Evolutionary conservation across 1,284 basidiomycete species (phyloP).

Genomic region (Termitomyces sp.): DNA sequence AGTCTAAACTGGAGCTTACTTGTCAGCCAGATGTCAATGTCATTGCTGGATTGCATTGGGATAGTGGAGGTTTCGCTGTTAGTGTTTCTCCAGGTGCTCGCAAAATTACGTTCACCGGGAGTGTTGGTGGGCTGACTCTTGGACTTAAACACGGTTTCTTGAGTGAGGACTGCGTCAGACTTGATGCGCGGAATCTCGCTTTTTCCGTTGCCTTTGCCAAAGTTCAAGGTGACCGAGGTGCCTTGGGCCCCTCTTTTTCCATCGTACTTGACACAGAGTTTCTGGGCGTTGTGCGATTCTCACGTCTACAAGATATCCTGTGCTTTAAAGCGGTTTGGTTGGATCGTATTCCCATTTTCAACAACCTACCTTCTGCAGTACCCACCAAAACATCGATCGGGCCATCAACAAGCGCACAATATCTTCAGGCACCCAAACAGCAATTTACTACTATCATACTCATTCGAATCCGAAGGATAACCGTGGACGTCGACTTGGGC

Average conservation of each 20-base stretch:
- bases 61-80: conserved; percentile 84
- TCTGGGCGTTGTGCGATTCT: conserved; percentile 68
- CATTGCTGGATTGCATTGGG: conserved; percentile 81
- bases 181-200: conserved; percentile 70
- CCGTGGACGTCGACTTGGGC: conserved; percentile 72
- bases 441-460: conserved; percentile 57
- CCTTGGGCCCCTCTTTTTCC: conserved; percentile 55
- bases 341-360: conserved; percentile 74
- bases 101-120: conserved; percentile 69
- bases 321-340: conserved; percentile 91
- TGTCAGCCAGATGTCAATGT: conserved; percentile 90
- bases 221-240: conserved; percentile 31
- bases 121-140: conserved; percentile 72
- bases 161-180: conserved; percentile 71
- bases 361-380: conserved; percentile 31
- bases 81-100: conserved; percentile 69
- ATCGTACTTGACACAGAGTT: conserved; percentile 74
- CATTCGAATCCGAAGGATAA: conserved; percentile 66
- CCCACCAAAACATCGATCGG: conserved; percentile 23
- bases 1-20: conserved; percentile 78
- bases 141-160: conserved; percentile 79
- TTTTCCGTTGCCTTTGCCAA: conserved; percentile 68
- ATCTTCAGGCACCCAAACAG: conserved; percentile 30
- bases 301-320: conserved; percentile 78
- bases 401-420: conserved; percentile 18